Evolutionary conservation across 257 asterid species (phyloP).

Genomic region (Petunia secreta): DNA sequence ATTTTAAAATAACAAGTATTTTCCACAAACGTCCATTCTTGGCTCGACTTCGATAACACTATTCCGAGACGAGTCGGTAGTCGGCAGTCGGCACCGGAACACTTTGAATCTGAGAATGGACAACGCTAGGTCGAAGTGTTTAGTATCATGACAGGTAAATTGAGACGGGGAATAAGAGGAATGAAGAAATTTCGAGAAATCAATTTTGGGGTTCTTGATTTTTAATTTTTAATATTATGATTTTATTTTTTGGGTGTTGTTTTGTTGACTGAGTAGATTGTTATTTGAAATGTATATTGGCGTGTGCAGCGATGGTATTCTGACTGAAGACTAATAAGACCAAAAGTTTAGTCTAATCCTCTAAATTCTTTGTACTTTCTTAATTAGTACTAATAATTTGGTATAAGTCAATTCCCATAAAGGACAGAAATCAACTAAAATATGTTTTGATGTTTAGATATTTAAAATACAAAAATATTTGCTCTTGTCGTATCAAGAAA

Average conservation of each 20-base stretch:
- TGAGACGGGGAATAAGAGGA: neutral
- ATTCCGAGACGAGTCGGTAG: no score
- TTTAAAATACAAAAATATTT: neutral
- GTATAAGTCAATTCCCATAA: neutral
- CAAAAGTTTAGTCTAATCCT: neutral
- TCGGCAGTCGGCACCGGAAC: no score
- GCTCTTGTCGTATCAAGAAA: neutral
- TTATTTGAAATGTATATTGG: neutral
- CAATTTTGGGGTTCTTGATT: slow-evolving; percentile 19
- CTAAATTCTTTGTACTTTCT: neutral
- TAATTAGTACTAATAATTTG: slow-evolving; percentile 12
- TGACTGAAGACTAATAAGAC: slow-evolving; percentile 19
- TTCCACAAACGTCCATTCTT: no score
- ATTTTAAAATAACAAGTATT: no score
- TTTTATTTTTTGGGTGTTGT: slow-evolving; percentile 3
- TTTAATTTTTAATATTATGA: neutral
- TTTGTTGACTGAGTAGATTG: slow-evolving; percentile 14
- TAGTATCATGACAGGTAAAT: no score
- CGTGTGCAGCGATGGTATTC: neutral
- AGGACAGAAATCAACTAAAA: slow-evolving; percentile 1
- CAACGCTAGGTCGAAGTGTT: no score
- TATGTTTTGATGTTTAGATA: neutral
- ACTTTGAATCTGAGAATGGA: no score
- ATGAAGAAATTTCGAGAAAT: neutral
- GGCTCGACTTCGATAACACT: no score